Conservation (phyloP, 2,329 filamentous ascomycete genomes). For the Scedosporium apiospermum region DNA sequence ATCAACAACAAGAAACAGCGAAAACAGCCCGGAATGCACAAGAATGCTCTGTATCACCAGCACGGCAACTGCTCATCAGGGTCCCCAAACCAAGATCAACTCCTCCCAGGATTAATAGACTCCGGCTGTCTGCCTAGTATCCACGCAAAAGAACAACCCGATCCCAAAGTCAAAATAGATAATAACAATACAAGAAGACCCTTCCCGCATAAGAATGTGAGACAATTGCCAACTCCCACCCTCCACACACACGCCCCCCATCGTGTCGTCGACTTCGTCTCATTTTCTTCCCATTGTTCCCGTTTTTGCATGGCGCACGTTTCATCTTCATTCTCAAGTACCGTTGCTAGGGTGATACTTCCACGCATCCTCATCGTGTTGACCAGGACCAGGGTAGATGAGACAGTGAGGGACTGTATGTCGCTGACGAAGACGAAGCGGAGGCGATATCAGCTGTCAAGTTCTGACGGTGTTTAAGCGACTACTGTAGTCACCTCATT, state of each 20-base stretch:
- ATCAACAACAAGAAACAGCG: too few species aligned
- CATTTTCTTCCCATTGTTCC: not conserved
- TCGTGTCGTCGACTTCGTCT: not conserved
- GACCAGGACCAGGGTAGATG: not conserved
- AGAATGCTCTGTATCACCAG: not conserved
- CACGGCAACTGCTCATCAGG: not conserved
- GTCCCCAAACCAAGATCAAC: not conserved
- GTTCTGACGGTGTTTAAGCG: not conserved
- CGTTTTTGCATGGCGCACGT: not conserved
- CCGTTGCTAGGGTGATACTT: not conserved
- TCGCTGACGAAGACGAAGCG: slow-evolving; percentile 38
- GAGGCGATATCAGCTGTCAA: slow-evolving; percentile 19
- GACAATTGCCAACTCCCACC: not conserved
- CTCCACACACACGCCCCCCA: not conserved
- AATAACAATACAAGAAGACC: not conserved
- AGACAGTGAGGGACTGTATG: not conserved
- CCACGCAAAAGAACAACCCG: not conserved
- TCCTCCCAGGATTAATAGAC: not conserved
- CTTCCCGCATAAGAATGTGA: not conserved
- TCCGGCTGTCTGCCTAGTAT: not conserved
- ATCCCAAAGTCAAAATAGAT: not conserved
- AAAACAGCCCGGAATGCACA: too few species aligned
- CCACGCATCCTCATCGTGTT: not conserved
- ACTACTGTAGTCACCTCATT: too few species aligned
- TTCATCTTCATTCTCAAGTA: not conserved